Evolutionary conservation across 768 basidiomycete species (phyloP).

Genomic region (Tylopilus cervinicoccineus): DNA sequence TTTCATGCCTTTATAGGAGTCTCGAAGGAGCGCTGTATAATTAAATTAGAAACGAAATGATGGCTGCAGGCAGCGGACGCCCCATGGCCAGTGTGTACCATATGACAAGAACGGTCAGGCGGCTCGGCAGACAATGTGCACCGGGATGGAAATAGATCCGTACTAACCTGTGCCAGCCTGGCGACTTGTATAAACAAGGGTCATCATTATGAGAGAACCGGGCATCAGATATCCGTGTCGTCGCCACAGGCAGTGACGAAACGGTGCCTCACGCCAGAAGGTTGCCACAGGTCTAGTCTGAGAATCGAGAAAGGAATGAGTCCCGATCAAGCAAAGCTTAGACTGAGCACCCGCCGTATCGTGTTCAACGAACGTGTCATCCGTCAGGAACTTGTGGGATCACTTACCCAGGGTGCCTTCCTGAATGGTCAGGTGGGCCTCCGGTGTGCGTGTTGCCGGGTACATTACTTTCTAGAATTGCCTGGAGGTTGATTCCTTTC

Average conservation of each 20-base stretch:
- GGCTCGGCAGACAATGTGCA: too few relatives aligned
- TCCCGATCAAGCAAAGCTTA: not conserved
- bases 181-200: not conserved
- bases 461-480: too few relatives aligned
- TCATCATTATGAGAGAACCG: not conserved
- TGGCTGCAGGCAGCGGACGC: not conserved
- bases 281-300: too few relatives aligned
- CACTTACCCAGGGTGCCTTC: not conserved
- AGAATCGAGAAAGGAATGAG: not conserved
- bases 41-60: constrained; percentile 8
- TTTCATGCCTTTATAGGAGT: not conserved
- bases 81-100: constrained; percentile 2
- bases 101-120: constrained; percentile 4
- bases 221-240: not conserved
- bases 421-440: too few relatives aligned
- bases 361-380: not conserved
- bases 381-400: too few relatives aligned
- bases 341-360: too few relatives aligned
- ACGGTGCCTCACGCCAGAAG: too few relatives aligned
- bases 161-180: not conserved
- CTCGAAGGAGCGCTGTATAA: constrained; percentile 4
- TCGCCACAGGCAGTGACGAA: too few relatives aligned
- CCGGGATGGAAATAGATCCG: not conserved
- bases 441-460: too few relatives aligned
- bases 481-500: too few relatives aligned